Conservation (phyloP, 2,329 filamentous ascomycete species). For the Incumbomyces lentus region DNA sequence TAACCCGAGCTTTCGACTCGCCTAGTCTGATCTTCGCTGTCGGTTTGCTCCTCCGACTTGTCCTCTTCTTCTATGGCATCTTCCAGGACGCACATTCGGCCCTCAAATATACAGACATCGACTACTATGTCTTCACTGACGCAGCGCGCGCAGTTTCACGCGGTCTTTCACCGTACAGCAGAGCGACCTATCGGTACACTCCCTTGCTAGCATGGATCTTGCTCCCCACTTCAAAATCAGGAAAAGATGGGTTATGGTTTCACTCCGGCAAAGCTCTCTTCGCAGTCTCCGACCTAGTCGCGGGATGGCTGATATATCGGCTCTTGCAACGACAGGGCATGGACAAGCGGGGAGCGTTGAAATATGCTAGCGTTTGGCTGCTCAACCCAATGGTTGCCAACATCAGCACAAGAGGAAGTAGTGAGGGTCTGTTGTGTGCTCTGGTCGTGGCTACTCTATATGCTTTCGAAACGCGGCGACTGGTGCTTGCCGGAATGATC, state of each 20-base stretch:
- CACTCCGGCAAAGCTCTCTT: slow-evolving; percentile 83
- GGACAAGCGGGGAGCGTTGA: slow-evolving; percentile 48
- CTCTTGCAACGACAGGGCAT: slow-evolving; percentile 43
- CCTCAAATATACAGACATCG: slow-evolving; percentile 96
- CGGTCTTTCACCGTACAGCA: slow-evolving; percentile 67
- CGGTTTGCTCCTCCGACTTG: slow-evolving; percentile 53
- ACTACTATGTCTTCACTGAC: slow-evolving; percentile 97
- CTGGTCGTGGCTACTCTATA: slow-evolving; percentile 75
- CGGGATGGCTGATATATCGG: slow-evolving; percentile 64
- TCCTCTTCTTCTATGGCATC: slow-evolving; percentile 74
- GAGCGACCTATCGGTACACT: slow-evolving; percentile 95
- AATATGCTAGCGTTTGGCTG: slow-evolving; percentile 80
- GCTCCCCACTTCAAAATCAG: slow-evolving; percentile 58
- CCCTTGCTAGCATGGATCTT: slow-evolving; percentile 87
- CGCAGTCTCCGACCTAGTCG: slow-evolving; percentile 68
- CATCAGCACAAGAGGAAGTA: slow-evolving; percentile 89
- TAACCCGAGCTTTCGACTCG: slow-evolving; percentile 24
- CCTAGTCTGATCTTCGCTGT: slow-evolving; percentile 26
- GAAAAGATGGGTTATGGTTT: slow-evolving; percentile 49
- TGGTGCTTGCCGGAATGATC: slow-evolving; percentile 58
- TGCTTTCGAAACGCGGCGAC: slow-evolving; percentile 58
- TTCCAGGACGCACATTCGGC: slow-evolving; percentile 88
- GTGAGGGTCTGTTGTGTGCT: slow-evolving; percentile 78
- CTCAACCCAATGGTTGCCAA: slow-evolving; percentile 97
- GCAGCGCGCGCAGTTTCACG: slow-evolving; percentile 65